These are phyloP conservation scores for Waltiozyma sp. DNA, from an alignment of 1,139 yeast species.

Conservation along the genomic window DNA sequence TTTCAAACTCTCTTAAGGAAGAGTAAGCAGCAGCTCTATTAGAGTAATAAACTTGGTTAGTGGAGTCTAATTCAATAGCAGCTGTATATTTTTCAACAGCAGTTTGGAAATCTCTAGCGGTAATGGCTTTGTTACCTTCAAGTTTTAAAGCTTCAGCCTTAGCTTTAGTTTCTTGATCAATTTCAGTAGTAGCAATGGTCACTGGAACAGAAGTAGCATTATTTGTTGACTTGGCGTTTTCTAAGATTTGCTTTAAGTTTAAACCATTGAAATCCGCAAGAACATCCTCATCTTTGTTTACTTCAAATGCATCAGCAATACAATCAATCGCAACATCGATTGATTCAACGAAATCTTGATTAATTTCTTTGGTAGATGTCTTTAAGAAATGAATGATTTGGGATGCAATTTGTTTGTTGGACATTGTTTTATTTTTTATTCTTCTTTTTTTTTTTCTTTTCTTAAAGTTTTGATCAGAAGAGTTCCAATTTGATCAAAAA, in stretches of 20 bases:
- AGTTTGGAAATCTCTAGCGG: conserved; percentile 53
- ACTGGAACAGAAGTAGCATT: conserved; percentile 28
- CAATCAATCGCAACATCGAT: conserved; percentile 92
- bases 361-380: conserved; percentile 51
- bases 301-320: conserved; percentile 76
- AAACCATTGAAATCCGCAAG: conserved; percentile 36
- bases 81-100: conserved; percentile 73
- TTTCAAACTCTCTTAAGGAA: conserved; percentile 58
- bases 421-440: too few relatives aligned
- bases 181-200: conserved; percentile 30
- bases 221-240: conserved; percentile 13
- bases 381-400: conserved; percentile 67
- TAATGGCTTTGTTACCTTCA: conserved; percentile 89
- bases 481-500: too few relatives aligned
- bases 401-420: conserved; percentile 58
- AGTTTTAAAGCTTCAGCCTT: conserved; percentile 77
- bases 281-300: conserved; percentile 38
- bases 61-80: conserved; percentile 64
- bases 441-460: too few relatives aligned
- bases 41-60: conserved; percentile 76
- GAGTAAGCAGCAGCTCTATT: conserved; percentile 97
- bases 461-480: too few relatives aligned
- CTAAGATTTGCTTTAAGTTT: conserved; percentile 36
- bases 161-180: conserved; percentile 36
- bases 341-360: conserved; percentile 81